phyloP scores from a whole-genome alignment of 768 basidiomycete genomes.

The Favolaschia claudopus region DNA sequence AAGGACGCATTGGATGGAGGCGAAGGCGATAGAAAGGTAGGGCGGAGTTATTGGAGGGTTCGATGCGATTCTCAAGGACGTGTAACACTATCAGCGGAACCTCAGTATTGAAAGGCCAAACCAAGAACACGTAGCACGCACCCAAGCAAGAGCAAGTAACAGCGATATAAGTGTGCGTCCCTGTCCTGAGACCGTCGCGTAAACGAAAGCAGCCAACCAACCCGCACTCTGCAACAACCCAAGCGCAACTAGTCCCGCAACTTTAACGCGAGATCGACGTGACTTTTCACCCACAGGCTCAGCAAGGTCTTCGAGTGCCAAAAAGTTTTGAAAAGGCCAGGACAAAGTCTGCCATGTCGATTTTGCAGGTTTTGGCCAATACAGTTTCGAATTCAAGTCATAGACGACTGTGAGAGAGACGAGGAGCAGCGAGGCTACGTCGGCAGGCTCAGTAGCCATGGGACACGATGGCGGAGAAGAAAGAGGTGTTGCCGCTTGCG shows the following conservation, averaged over 20 bases:
- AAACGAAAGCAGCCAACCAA: constrained; percentile 53
- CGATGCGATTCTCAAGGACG: constrained; percentile 44
- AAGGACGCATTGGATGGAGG: constrained; percentile 43
- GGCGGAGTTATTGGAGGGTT: constrained; percentile 59
- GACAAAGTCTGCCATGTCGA: constrained; percentile 31
- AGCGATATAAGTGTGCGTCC: constrained; percentile 34
- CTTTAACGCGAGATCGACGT: constrained; percentile 37
- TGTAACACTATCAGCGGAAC: constrained; percentile 47
- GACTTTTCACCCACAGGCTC: constrained; percentile 43
- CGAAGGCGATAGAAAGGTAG: constrained; percentile 56
- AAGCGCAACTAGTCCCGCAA: constrained; percentile 43
- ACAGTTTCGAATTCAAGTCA: constrained; percentile 36
- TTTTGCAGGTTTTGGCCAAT: constrained; percentile 36
- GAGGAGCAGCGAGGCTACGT: constrained; percentile 22
- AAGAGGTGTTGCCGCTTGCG: not conserved
- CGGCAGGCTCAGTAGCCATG: not conserved
- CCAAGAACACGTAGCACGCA: constrained; percentile 37
- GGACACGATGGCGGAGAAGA: not conserved
- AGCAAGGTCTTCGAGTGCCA: constrained; percentile 58
- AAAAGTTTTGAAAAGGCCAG: constrained; percentile 60
- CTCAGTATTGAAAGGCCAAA: constrained; percentile 9
- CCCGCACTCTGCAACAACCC: constrained; percentile 46
- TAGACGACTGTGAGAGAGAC: constrained; percentile 38
- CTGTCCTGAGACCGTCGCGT: constrained; percentile 38
- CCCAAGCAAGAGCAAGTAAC: constrained; percentile 56